Percentiles rank a stretch among this genome's conserved stretches.
Evolutionary conservation across 345 rosid genomes (phyloP).

Genomic region (Aquilaria sinensis): DNA sequence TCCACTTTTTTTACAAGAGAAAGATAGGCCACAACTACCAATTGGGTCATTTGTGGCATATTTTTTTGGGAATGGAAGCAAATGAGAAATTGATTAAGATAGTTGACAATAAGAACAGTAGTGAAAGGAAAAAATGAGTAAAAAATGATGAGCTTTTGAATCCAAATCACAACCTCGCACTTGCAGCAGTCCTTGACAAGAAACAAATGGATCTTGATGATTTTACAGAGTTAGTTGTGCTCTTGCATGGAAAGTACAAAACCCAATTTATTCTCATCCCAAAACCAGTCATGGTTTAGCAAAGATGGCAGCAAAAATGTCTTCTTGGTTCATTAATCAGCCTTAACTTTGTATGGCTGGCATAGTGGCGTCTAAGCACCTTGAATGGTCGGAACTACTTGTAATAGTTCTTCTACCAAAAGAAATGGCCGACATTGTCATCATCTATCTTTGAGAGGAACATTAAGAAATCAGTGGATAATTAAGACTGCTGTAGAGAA

Average conservation of each 20-base stretch:
- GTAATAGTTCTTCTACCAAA: too few relatives aligned
- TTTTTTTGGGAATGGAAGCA: slow-evolving; percentile 29
- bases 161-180: slow-evolving; percentile 46
- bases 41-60: slow-evolving; percentile 61
- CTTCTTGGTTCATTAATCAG: slow-evolving; percentile 9
- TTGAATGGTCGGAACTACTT: too few relatives aligned
- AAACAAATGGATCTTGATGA: slow-evolving; percentile 19
- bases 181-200: slow-evolving; percentile 37
- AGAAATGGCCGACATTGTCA: too few relatives aligned
- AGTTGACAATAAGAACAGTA: slow-evolving; percentile 59
- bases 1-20: slow-evolving; percentile 69
- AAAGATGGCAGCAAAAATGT: slow-evolving; percentile 12
- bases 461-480: too few relatives aligned
- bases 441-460: too few relatives aligned
- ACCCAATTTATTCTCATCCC: slow-evolving; percentile 58
- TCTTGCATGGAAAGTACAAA: slow-evolving; percentile 40
- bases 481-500: too few relatives aligned
- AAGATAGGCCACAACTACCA: slow-evolving; percentile 62
- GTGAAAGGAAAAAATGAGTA: slow-evolving; percentile 48
- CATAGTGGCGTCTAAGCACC: too few relatives aligned
- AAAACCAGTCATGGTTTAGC: slow-evolving; percentile 36
- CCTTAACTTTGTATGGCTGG: too few relatives aligned
- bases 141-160: slow-evolving; percentile 38
- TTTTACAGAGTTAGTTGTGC: slow-evolving; percentile 21
- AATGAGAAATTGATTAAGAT: slow-evolving; percentile 55